These are phyloP conservation scores for Maudiozyma barnettii DNA, from an alignment of 805 yeast genomes.

Conservation along the genomic window DNA sequence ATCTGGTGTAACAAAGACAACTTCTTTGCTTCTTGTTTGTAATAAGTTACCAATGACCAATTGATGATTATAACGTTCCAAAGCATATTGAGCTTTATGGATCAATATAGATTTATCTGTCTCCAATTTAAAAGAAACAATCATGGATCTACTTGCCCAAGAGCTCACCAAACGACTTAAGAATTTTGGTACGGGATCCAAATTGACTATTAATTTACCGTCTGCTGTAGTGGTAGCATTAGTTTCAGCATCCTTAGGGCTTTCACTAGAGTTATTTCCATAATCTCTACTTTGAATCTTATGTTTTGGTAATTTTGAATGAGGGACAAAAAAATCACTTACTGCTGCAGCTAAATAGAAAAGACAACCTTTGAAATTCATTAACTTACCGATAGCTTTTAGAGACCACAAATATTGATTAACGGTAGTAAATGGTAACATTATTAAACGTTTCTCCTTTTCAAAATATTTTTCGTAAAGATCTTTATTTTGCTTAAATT, in stretches of 20 bases:
- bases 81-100: slow-evolving; percentile 67
- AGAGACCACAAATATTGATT: slow-evolving; percentile 87
- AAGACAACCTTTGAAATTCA: slow-evolving; percentile 54
- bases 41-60: slow-evolving; percentile 87
- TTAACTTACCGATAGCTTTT: slow-evolving; percentile 49
- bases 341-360: slow-evolving; percentile 96
- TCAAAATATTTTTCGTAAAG: slow-evolving; percentile 24
- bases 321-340: slow-evolving; percentile 89
- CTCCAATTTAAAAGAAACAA: slow-evolving; percentile 87
- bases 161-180: slow-evolving; percentile 75
- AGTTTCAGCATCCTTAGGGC: slow-evolving; percentile 4
- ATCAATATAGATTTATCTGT: slow-evolving; percentile 69
- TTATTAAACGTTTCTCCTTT: slow-evolving; percentile 32
- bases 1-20: slow-evolving; percentile 56
- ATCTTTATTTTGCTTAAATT: slow-evolving; percentile 52
- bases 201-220: slow-evolving; percentile 71
- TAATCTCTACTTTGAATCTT: slow-evolving; percentile 79
- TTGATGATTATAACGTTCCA: slow-evolving; percentile 82
- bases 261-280: slow-evolving; percentile 18
- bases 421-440: slow-evolving; percentile 88
- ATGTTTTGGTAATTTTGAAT: slow-evolving; percentile 78
- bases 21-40: slow-evolving; percentile 81
- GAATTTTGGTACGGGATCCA: slow-evolving; percentile 95
- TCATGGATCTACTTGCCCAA: slow-evolving; percentile 95
- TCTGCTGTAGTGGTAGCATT: slow-evolving; percentile 21